These are phyloP conservation scores for Suhomyces emberorum DNA, from an alignment of 805 yeast species.

Conservation along the genomic window DNA sequence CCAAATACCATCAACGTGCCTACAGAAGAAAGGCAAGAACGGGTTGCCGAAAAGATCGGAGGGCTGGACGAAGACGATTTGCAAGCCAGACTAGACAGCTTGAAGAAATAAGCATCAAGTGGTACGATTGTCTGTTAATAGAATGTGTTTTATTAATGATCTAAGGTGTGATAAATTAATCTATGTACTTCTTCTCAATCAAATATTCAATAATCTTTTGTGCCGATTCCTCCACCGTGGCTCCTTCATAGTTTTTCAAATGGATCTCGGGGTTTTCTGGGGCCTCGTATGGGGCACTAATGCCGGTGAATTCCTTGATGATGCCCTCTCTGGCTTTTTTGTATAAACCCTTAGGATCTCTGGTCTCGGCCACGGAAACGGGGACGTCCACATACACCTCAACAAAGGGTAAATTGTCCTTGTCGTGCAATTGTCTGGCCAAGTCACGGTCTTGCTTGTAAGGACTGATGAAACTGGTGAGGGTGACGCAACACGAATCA, in stretches of 20 bases:
- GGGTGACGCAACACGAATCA: conserved; percentile 82
- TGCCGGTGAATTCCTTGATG: conserved; percentile 92
- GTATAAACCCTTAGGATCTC: conserved; percentile 96
- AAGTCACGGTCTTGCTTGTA: conserved; percentile 78
- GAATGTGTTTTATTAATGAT: too few relatives aligned
- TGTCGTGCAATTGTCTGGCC: conserved; percentile 82
- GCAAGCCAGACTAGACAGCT: conserved; percentile 82
- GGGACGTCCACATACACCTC: conserved; percentile 95
- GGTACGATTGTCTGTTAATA: too few relatives aligned
- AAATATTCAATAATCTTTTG: conserved; percentile 66
- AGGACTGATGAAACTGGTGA: conserved; percentile 92
- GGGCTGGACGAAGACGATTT: conserved; percentile 69
- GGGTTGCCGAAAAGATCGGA: conserved; percentile 57
- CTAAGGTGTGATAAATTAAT: too few relatives aligned
- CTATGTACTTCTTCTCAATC: conserved; percentile 44
- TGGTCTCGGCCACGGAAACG: conserved; percentile 87
- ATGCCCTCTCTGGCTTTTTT: conserved; percentile 95
- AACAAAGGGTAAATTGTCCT: conserved; percentile 73
- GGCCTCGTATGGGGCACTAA: conserved; percentile 93
- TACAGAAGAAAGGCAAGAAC: conserved; percentile 37
- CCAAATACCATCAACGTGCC: conserved; percentile 34
- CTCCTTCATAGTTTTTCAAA: conserved; percentile 62
- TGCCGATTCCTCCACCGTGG: conserved; percentile 79
- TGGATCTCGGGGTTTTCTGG: conserved; percentile 84
- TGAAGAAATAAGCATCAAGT: conserved; percentile 53